phyloP scores from a whole-genome alignment of 768 basidiomycete species.

The Hericium coralloides region DNA sequence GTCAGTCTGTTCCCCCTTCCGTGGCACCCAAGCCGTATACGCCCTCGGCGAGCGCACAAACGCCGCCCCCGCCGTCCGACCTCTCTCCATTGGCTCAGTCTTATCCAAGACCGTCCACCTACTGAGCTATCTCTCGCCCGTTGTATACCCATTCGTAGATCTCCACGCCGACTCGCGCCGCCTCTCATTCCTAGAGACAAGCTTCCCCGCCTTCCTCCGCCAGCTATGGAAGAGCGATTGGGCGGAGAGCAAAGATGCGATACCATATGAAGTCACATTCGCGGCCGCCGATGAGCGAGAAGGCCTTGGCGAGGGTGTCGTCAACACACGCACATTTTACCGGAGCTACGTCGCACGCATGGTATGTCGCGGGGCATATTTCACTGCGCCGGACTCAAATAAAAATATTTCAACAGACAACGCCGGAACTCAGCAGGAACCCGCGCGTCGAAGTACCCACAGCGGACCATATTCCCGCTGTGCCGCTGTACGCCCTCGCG shows the following conservation, averaged over 20 bases:
- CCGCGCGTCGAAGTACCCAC: not conserved
- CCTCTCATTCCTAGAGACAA: slow-evolving; percentile 31
- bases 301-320: slow-evolving; percentile 25
- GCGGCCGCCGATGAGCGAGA: slow-evolving; percentile 36
- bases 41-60: slow-evolving; percentile 33
- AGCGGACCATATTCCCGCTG: not conserved
- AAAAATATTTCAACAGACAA: not conserved
- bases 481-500: slow-evolving; percentile 22
- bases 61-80: slow-evolving; percentile 31
- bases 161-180: slow-evolving; percentile 34
- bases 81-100: slow-evolving; percentile 30
- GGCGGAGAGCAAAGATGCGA: slow-evolving; percentile 37
- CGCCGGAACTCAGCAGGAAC: not conserved
- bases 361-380: slow-evolving; percentile 16
- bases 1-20: slow-evolving; percentile 37
- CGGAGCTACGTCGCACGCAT: slow-evolving; percentile 31
- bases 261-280: slow-evolving; percentile 40
- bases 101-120: slow-evolving; percentile 33
- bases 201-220: slow-evolving; percentile 23
- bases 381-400: not conserved
- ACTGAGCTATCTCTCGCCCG: slow-evolving; percentile 33
- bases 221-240: slow-evolving; percentile 40
- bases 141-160: slow-evolving; percentile 30
- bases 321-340: slow-evolving; percentile 32
- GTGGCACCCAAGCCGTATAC: slow-evolving; percentile 41